A percentile compares a stretch with the other conserved stretches of the same genome.
phyloP scores from a whole-genome alignment of 257 asterid species.

The Verbascum thapsus region DNA sequence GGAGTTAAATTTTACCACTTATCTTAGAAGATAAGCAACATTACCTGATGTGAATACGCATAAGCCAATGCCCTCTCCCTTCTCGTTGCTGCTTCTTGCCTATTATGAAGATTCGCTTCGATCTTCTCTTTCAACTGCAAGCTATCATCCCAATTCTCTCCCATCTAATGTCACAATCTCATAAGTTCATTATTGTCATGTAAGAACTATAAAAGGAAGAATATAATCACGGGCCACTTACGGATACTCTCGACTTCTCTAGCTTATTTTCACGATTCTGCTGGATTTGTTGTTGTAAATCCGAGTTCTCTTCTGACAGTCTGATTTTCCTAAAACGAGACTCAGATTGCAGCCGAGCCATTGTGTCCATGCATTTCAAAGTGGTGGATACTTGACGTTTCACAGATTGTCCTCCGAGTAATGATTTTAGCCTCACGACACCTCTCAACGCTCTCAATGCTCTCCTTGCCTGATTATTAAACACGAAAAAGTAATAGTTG shows the following conservation, averaged over 20 bases:
- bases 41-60: conserved; percentile 73
- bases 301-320: conserved; percentile 54
- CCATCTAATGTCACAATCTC: conserved; percentile 37
- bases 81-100: conserved; percentile 70
- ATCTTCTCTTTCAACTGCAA: conserved; percentile 65
- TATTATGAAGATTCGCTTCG: conserved; percentile 56
- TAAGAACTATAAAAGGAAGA: conserved; percentile 34
- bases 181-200: conserved; percentile 48
- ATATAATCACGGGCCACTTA: conserved; percentile 32
- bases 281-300: conserved; percentile 54
- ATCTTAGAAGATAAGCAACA: background rate
- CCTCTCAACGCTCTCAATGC: conserved; percentile 71
- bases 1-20: no score
- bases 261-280: conserved; percentile 60
- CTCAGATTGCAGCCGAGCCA: conserved; percentile 73
- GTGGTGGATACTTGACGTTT: conserved; percentile 69
- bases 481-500: no score
- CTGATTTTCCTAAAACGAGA: conserved; percentile 59
- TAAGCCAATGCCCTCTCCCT: conserved; percentile 91
- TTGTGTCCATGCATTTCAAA: conserved; percentile 68
- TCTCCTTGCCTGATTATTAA: conserved; percentile 67
- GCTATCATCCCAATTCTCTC: conserved; percentile 73
- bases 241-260: conserved; percentile 48
- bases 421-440: conserved; percentile 59
- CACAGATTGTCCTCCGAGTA: conserved; percentile 63